Evolutionary conservation across 2,329 filamentous ascomycete species (phyloP).

Genomic region (Pseudovirgaria hyperparasitica): DNA sequence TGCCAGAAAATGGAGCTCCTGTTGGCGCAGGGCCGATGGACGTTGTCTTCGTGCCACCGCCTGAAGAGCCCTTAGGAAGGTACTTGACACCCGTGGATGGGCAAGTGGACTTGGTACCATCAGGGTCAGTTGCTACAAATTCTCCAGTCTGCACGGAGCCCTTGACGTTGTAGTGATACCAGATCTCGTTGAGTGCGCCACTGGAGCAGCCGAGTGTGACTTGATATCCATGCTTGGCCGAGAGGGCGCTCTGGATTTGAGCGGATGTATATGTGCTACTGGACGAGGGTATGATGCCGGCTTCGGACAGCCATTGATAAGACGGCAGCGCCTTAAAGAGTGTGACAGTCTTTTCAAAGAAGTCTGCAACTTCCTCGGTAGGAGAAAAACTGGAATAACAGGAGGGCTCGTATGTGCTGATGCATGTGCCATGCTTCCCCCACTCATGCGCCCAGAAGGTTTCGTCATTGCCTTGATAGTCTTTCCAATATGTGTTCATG

Average conservation of each 20-base stretch:
- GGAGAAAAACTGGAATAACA: constrained; percentile 49
- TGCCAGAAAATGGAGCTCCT: constrained; percentile 14
- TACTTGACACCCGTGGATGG: constrained; percentile 52
- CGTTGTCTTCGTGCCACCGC: constrained; percentile 17
- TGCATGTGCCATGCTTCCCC: constrained; percentile 61
- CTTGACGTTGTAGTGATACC: constrained; percentile 51
- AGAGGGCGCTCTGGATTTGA: constrained; percentile 47
- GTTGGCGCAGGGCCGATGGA: constrained; percentile 12
- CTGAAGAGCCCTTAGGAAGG: constrained; percentile 39
- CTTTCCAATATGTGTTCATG: constrained; percentile 63
- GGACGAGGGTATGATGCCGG: constrained; percentile 44
- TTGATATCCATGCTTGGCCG: constrained; percentile 36
- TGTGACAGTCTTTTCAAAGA: constrained; percentile 52
- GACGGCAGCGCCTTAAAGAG: constrained; percentile 55
- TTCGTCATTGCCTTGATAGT: constrained; percentile 50
- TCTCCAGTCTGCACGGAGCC: constrained; percentile 47
- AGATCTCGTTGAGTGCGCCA: constrained; percentile 39
- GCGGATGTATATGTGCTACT: constrained; percentile 45
- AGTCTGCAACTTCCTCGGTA: constrained; percentile 55
- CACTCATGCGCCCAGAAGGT: constrained; percentile 60
- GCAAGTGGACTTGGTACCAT: constrained; percentile 50
- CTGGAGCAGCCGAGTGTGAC: constrained; percentile 47
- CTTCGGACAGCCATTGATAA: constrained; percentile 48
- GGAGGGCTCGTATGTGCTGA: constrained; percentile 51
- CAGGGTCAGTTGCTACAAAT: constrained; percentile 45